Evolutionary conservation across 768 basidiomycete genomes (phyloP), one percentile per base, ranked within the genome.

Genomic region (Pholiota molesta): DNA sequence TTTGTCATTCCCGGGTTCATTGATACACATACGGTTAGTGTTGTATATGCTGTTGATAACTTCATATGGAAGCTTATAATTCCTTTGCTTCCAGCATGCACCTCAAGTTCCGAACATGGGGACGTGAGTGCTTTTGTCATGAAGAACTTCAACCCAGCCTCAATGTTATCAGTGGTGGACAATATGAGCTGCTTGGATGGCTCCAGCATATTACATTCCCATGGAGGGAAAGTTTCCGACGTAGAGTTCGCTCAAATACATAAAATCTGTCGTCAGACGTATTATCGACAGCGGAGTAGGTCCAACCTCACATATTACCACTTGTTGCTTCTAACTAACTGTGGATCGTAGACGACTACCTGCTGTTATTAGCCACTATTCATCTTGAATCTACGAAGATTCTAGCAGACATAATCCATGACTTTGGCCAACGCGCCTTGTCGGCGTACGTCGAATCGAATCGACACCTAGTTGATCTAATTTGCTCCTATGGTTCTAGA

Each of bases 121-220:
- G 60, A 83, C 81, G 88, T 85, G 62, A 70, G 79, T 75, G 35
- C 45, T 28, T 39, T 56, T 47, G 11, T 55, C 42, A 16, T 55
- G n/a, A 19, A 16, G 19, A 4, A 14, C 35, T 10, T 63, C n/a
- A 49, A 53, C 17, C 33, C 26, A 28, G 14, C 42, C 39, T 39
- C 57, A 49, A 37, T 29, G 2, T 45, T 54, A 62, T 44, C 54
- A 92, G 92, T 11, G 96, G 95, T 8, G 89, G 91, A 62, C 84
- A 95, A 66, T 88, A 90, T 68, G 86, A 97, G 69, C 87, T 99
- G 4, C 81, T 98, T 13, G 91, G 94, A 63, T 99, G 97, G 97
- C 83, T 97, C 26, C 71, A 84, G 23, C 78, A 89, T 23, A 80
- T 93, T 60, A 97, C 95, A 2, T 99, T 97, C 73, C 97, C 0